A percentile compares a stretch with the other conserved stretches of the same genome.
Conservation (phyloP, 305 asterid species). For the Fraxinus velutina region DNA sequence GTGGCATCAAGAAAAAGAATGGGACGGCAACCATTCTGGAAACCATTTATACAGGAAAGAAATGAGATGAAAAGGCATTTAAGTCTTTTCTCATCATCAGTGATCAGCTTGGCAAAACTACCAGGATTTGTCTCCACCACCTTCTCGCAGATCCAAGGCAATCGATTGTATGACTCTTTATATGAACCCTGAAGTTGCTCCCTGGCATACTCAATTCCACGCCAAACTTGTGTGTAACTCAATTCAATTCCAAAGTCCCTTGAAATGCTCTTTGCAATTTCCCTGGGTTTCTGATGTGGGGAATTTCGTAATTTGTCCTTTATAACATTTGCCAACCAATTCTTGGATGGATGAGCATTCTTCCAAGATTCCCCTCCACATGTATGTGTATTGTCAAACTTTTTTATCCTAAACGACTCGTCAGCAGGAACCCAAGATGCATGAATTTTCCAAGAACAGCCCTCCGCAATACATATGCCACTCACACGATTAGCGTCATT, state of each 20-base stretch:
- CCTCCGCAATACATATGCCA: constrained; percentile 71
- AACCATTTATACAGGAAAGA: constrained; percentile 56
- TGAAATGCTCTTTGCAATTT: constrained; percentile 68
- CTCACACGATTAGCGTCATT: constrained; percentile 72
- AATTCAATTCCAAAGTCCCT: constrained; percentile 70
- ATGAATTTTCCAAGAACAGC: constrained; percentile 86
- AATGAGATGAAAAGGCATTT: constrained; percentile 61
- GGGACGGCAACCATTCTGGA: constrained; percentile 70
- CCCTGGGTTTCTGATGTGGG: constrained; percentile 76
- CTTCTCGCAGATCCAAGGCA: constrained; percentile 75
- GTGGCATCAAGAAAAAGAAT: constrained; percentile 78
- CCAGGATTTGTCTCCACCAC: constrained; percentile 72
- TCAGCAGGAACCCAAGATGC: constrained; percentile 76
- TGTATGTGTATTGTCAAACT: constrained; percentile 60
- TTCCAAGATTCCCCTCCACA: constrained; percentile 81
- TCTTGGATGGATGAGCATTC: constrained; percentile 75
- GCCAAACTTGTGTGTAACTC: constrained; percentile 74
- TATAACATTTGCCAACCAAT: constrained; percentile 73
- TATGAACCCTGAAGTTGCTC: constrained; percentile 83
- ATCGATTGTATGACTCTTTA: constrained; percentile 69
- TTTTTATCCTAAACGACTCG: constrained; percentile 67
- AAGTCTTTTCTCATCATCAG: constrained; percentile 61
- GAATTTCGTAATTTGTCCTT: constrained; percentile 72
- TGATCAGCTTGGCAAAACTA: constrained; percentile 55
- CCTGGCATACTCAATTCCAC: constrained; percentile 80